Percentiles rank a stretch among this genome's conserved stretches.
Conservation (phyloP, 1,284 basidiomycete species). For the Pseudozyma pruni region DNA sequence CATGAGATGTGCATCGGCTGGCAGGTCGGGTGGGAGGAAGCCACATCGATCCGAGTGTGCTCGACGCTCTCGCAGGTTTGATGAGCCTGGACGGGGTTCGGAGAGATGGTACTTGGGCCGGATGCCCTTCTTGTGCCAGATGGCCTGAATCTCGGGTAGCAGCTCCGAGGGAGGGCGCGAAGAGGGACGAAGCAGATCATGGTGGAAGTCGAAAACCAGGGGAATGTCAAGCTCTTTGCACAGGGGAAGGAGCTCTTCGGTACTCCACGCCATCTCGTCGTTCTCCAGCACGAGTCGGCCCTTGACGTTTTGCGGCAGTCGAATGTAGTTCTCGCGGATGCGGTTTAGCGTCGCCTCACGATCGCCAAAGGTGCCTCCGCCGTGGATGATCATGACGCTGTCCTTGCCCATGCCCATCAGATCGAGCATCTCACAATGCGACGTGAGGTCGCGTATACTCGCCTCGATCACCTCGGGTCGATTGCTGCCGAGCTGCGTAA, state of each 20-base stretch:
- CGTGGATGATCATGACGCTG: slow-evolving; percentile 78
- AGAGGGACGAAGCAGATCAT: slow-evolving; percentile 67
- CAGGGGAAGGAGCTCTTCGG: slow-evolving; percentile 83
- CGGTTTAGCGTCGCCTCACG: slow-evolving; percentile 78
- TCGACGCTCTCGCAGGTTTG: slow-evolving; percentile 73
- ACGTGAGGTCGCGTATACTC: slow-evolving; percentile 80
- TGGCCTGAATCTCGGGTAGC: slow-evolving; percentile 78
- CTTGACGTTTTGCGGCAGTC: slow-evolving; percentile 76
- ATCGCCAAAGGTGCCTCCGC: slow-evolving; percentile 82
- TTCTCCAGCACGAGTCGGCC: slow-evolving; percentile 86
- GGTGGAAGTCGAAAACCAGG: slow-evolving; percentile 69
- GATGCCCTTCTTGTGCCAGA: slow-evolving; percentile 79
- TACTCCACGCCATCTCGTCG: slow-evolving; percentile 89
- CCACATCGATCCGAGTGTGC: slow-evolving; percentile 85
- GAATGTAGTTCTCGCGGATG: slow-evolving; percentile 77
- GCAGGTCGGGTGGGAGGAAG: slow-evolving; percentile 73
- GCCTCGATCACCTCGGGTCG: slow-evolving; percentile 78
- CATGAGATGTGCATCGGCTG: slow-evolving; percentile 77
- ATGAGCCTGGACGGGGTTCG: slow-evolving; percentile 69
- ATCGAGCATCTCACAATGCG: slow-evolving; percentile 87
- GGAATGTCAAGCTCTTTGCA: slow-evolving; percentile 85
- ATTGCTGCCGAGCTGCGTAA: slow-evolving; percentile 84
- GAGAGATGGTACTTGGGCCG: slow-evolving; percentile 88
- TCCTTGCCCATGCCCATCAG: slow-evolving; percentile 81
- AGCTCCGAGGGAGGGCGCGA: slow-evolving; percentile 70